Base-by-base conservation (phyloP, 495 filamentous ascomycete genomes). In the Neurospora africana region DNA sequence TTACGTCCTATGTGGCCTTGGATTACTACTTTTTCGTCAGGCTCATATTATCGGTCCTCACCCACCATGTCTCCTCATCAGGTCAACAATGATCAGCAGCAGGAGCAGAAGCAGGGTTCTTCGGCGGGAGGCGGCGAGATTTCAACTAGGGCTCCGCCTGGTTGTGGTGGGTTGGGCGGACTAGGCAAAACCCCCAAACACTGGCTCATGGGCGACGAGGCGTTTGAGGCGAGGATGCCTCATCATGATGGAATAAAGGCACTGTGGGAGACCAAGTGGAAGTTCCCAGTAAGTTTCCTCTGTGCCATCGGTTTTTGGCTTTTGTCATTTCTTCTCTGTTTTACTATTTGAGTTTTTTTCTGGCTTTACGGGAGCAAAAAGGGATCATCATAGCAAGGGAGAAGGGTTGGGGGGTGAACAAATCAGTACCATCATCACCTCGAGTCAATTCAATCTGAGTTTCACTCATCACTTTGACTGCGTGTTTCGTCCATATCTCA, bases 181-280 rank as follows among this genome's bases (percentile, higher is more conserved):
- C 35, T 33, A 39, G 68, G 72, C 30, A 68, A 37, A 19, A 67
- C 47, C 23, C n/a, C 47, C 36, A 27, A 72, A 68, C 70, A 76
- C 19, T 82, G 81, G 81, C 75, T 78, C 67, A 82, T 82, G 80
- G 81, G 81, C 44, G 47, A 41, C 68, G 78, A 83, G 71, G 82
- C 81, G 68, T 81, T 86, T 72, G 78, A 84, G 71, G 75, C 74
- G 11, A 74, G 79, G 9, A 84, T 85, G 84, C 79, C 80, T 21
- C 92, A 94, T 78, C 90, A 94, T 75, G 85, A 89, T n/a, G 89
- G 87, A 27, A 90, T 92, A 77, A 83, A 89, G 79, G 87, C 88
- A 40, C 81, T 95, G 53, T 95, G 92, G 92, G 90, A 93, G 81
- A 89, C 89, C 5, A 93, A 92, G 79, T 95, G 91, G 92, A 89